Base-by-base conservation (phyloP, 106 monocot species). In the Apostasia shenzhenica region DNA sequence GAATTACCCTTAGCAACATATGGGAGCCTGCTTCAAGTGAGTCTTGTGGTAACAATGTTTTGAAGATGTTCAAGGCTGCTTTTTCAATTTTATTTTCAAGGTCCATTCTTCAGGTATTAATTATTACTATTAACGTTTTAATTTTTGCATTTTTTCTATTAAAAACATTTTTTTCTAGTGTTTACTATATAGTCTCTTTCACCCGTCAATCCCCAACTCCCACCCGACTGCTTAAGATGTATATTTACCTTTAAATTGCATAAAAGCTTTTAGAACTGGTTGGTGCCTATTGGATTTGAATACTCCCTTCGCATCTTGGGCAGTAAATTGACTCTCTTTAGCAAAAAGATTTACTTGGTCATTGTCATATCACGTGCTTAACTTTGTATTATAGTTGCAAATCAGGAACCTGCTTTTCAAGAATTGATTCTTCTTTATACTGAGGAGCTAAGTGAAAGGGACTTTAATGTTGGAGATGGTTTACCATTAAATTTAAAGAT, bases 391-490 rank as follows among this genome's bases (percentile, higher is more conserved):
- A 70, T 58, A 69, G 48, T 72, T 60, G 54, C 68, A 8, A 76
- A 42, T 72, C 80, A 97, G 97, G 97, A 97, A 46, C 97, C 92
- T 68, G 84, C 97, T 77, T 97, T 97, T 71, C 84, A 97, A 85
- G 92, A 97, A 69, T 77, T 97, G 73, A 86, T 97, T 77, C 80
- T 97, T 37, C 77, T 97, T 77, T 92, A 92, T 64, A 87, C 84
- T 55, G 92, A 83, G 13, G 78, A 82, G 59, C 51, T 50, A 57
- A 79, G 47, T 81, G 79, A 76, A 83, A 80, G 41, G 54, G 70
- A 70, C 68, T 70, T 67, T 66, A 48, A 45, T 55, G 75, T 70
- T 12, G 79, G 60, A 38, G 78, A 79, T 53, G 67, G 14, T 68
- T 61, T 73, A 56, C 85, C 81, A 8, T 81, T 97, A 67, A 80